Base-by-base conservation (phyloP, 805 yeast genomes). In the Wickerhamiella occidentalis region DNA sequence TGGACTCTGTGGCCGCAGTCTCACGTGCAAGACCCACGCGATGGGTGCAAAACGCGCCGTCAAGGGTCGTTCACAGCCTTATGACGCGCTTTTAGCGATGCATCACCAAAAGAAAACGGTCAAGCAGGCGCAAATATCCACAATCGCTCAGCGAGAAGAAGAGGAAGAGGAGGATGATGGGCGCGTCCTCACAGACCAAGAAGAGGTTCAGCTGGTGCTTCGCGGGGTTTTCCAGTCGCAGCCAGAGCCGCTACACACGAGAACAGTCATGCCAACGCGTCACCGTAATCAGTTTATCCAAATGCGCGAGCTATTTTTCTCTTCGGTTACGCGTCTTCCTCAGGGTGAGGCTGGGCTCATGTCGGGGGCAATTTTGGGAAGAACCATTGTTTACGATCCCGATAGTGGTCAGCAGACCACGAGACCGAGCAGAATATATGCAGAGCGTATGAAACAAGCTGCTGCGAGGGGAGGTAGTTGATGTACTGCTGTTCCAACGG, bases 1-100 rank as follows among this genome's bases (percentile, higher is more conserved):
- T 15, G 95, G 94, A 0, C 82, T 79, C 57, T 92, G 98, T 71
- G 96, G 96, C 6, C 74, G 98, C 46, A 87, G 96, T 0, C 70
- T 92, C 52, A 92, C 98, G 0, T 92, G 98, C 73, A 92, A 92
- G 63, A 87, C 96, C 0, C 98, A 92, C 66, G 85, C 97, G 1
- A 88, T 92, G 96, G 96, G 96, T 33, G 95, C 96, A 22, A 92
- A 92, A 60, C 77, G 98, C 58, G 88, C 95, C 0, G 98, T 92
- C 19, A 79, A 78, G 17, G 98, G 98, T 11, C 75, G 98, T 58
- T 80, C 94, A 29, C 88, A 94, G 7, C 87, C 96, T 0, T 92
- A 87, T 67, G 98, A 92, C 64, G 79, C 78, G 30, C 69, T 92
- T 48, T 70, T 92, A 50, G 86, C 90, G 18, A 87, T 86, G 17